Base-by-base conservation (phyloP, 495 filamentous ascomycete genomes). In the Aspergillus wentii region DNA sequence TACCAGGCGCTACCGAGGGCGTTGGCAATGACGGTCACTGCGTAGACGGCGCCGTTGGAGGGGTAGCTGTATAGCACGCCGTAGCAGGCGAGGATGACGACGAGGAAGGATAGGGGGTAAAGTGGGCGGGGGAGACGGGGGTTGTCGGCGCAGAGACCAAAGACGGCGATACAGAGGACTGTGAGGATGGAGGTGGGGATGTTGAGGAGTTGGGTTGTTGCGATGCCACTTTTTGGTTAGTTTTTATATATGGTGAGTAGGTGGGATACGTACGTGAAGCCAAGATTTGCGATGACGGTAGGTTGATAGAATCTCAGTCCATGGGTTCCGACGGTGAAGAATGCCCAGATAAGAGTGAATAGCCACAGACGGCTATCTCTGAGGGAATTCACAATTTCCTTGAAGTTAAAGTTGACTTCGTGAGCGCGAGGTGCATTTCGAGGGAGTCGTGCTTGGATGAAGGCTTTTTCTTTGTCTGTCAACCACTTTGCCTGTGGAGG, bases 201-300 rank as follows among this genome's bases (percentile, higher is more conserved):
- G 29, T 66, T 66, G 0, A 66, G 43, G 4, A 66, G 55, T 23
- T 63, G 59, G 0, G 62, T 46, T 38, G 59, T 49, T 1, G 52
- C 62, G 34, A 63, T 61, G 1, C 54, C 54, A 4, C 52, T 57
- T 20, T 17, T 16, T 29, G n/a, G 20, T 23, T 14, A 30, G 33
- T 43, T 16, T 4, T 13, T 15, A 13, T 28, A 17, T 19, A 30
- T 33, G 8, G 17, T 17, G 26, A 9, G 2, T 28, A 26, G 25
- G 5, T 4, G 13, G 22, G 5, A 16, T 33, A 49, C 48, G 41
- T 32, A 59, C 56, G 64, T 52, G 35, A 69, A 69, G 0, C 64
- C 64, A 3, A 66, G 52, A 30, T 69, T 60, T 1, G 64, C 55
- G 35, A 66, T 69, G n/a, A 69, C 62, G 0, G 62, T 66, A 4